Percentiles rank a stretch among this genome's conserved stretches.
Evolutionary conservation across 2,329 filamentous ascomycete genomes (phyloP).

Genomic region (Neonectria hederae): DNA sequence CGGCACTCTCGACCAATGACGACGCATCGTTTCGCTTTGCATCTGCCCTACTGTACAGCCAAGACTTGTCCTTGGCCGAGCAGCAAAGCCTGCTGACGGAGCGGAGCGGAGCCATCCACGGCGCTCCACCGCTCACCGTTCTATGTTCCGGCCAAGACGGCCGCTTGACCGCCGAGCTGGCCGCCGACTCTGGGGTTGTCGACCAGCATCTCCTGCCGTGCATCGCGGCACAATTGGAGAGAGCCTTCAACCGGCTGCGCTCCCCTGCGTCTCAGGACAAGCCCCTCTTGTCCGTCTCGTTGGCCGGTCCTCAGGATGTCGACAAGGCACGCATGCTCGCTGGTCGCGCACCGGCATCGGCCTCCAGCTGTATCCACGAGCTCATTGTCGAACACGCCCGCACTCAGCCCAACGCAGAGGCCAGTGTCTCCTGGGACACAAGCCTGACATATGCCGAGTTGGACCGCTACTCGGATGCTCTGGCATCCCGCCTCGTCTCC

Average conservation of each 20-base stretch:
- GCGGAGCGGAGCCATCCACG: background rate
- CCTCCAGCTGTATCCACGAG: background rate
- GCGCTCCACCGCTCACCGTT: background rate
- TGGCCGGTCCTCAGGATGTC: background rate
- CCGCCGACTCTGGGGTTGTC: conserved; percentile 8
- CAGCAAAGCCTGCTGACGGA: background rate
- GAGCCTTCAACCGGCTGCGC: conserved; percentile 9
- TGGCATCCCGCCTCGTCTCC: conserved; percentile 12
- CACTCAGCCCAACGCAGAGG: conserved; percentile 8
- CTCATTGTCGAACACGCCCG: conserved; percentile 5
- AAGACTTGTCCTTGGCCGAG: background rate
- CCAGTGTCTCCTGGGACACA: conserved; percentile 12
- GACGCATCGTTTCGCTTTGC: background rate
- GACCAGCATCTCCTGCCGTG: conserved; percentile 7
- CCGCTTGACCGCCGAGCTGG: conserved; percentile 11
- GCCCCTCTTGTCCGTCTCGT: background rate
- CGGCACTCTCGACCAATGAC: background rate
- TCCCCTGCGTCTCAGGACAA: background rate
- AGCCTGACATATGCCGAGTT: conserved; percentile 17
- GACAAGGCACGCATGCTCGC: conserved; percentile 4
- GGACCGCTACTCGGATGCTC: conserved; percentile 5
- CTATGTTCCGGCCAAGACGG: conserved; percentile 1
- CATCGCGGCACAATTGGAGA: background rate
- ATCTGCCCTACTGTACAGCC: background rate
- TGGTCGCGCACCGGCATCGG: background rate